Base-by-base conservation (phyloP, 1,284 basidiomycete species). In the Trichosporon faecale region DNA sequence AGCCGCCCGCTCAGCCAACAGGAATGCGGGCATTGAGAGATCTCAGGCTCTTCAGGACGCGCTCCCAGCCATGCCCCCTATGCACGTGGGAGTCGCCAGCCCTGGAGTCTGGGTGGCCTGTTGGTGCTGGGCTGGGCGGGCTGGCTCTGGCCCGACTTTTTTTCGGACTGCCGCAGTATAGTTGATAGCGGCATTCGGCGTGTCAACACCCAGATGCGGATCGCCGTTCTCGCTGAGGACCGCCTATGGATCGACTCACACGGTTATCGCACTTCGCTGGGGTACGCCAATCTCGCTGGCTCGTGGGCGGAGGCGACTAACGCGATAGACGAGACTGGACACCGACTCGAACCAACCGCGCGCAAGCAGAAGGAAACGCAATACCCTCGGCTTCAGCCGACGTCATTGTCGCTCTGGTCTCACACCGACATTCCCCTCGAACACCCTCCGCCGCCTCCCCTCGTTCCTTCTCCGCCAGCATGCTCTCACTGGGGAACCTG, bases 131-230 rank as follows among this genome's bases (percentile, higher is more conserved):
- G 14, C 23, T 25, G 49, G n/a, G n/a, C n/a, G n/a, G 9, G 40
- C 23, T 25, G 49, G 21, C 21, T 7, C 49, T 21, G 21, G 49
- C 49, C 57, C 57, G 57, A 57, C 52, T 27, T 61, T 61, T 61
- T 33, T 61, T 18, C 49, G 49, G 27, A 61, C 57, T 18, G 33
- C 57, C 57, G 27, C 18, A n/a, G 57, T 16, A 21, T 11, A 9
- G 55, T 21, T 61, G 57, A 61, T 61, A 61, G 29, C 57, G 57
- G 57, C 18, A 61, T 61, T 61, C 57, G 57, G 57, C 57, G 57
- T 61, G 57, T 31, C 57, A 29, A 31, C 18, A 21, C 18, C 27
- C 27, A 61, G 27, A 33, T 61, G 16, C 57, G 57, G 57, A n/a
- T n/a, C 57, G 57, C 57, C 57, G 57, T 61, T 16, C 57, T 61